Evolutionary conservation across 2,329 filamentous ascomycete species (phyloP).

Genomic region (Talaromyces marneffei): DNA sequence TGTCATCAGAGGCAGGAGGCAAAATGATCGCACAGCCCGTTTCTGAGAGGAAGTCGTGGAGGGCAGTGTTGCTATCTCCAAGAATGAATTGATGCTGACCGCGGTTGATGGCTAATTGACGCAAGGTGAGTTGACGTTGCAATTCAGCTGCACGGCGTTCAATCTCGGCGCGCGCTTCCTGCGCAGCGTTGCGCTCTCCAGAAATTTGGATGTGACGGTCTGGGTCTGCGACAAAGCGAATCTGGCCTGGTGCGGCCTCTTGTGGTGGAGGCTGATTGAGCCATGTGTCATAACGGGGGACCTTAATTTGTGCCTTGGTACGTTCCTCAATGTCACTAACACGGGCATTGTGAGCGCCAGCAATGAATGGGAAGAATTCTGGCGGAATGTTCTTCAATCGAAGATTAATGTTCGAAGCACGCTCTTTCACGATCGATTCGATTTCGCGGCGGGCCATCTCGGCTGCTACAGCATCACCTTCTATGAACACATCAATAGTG

Average conservation of each 20-base stretch:
- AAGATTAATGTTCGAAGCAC: constrained; percentile 72
- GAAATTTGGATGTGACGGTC: constrained; percentile 77
- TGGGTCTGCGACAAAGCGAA: constrained; percentile 64
- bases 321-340: constrained; percentile 64
- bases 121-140: constrained; percentile 66
- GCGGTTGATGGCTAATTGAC: constrained; percentile 75
- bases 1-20: constrained; percentile 67
- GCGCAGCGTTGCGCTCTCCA: constrained; percentile 77
- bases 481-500: constrained; percentile 78
- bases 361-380: constrained; percentile 93
- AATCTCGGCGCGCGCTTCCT: constrained; percentile 71
- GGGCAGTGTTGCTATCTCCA: constrained; percentile 70
- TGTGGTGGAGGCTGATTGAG: constrained; percentile 61
- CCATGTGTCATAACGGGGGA: constrained; percentile 77
- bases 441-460: constrained; percentile 79
- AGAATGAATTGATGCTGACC: constrained; percentile 94
- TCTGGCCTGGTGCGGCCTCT: constrained; percentile 57
- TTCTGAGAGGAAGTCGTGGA: constrained; percentile 80
- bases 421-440: constrained; percentile 78
- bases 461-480: constrained; percentile 84
- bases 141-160: constrained; percentile 73
- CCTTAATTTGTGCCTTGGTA: constrained; percentile 71
- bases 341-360: constrained; percentile 66
- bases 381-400: constrained; percentile 78
- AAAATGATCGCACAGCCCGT: constrained; percentile 87